Conservation (phyloP, 2,329 filamentous ascomycete species). For the Teratosphaeria epicoccoides region DNA sequence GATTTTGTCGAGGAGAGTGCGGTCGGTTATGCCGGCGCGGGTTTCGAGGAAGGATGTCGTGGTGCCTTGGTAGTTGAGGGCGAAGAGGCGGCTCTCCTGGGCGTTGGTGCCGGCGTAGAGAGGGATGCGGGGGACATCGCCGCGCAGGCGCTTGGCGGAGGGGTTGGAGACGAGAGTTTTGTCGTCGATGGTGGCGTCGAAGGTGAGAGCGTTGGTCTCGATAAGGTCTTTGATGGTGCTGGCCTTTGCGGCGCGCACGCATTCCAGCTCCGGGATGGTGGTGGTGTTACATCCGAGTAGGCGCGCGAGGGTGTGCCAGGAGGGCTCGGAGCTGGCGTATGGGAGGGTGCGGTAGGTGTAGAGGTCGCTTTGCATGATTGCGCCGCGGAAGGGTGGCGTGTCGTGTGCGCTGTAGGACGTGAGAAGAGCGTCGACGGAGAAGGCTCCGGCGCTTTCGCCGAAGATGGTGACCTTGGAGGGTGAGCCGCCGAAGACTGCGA, state of each 20-base stretch:
- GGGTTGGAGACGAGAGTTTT: conserved; percentile 23
- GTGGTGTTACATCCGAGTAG: conserved; percentile 20
- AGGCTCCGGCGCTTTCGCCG: conserved; percentile 25
- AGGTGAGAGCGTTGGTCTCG: conserved; percentile 20
- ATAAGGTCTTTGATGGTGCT: conserved; percentile 23
- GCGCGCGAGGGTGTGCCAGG: conserved; percentile 18
- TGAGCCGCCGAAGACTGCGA: conserved; percentile 27
- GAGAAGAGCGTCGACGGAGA: conserved; percentile 24
- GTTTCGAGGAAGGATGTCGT: conserved; percentile 12
- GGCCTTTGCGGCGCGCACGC: conserved; percentile 23
- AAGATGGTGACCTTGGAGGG: conserved; percentile 29
- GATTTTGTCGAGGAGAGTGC: conserved; percentile 15
- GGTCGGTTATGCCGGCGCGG: conserved; percentile 10
- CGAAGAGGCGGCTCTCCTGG: conserved; percentile 24
- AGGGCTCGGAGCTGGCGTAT: conserved; percentile 8
- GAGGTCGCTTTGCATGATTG: conserved; percentile 25
- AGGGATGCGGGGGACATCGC: conserved; percentile 26
- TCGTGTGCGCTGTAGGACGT: conserved; percentile 19
- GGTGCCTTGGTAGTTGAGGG: conserved; percentile 10
- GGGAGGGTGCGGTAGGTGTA: conserved; percentile 16
- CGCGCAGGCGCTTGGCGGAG: conserved; percentile 15
- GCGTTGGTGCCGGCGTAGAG: conserved; percentile 26
- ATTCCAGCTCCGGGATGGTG: conserved; percentile 17
- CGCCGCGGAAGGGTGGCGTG: conserved; percentile 25
- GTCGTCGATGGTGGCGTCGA: conserved; percentile 25